Base-by-base conservation (phyloP, 169 alveolate genomes). In the Plasmodium relictum region DNA sequence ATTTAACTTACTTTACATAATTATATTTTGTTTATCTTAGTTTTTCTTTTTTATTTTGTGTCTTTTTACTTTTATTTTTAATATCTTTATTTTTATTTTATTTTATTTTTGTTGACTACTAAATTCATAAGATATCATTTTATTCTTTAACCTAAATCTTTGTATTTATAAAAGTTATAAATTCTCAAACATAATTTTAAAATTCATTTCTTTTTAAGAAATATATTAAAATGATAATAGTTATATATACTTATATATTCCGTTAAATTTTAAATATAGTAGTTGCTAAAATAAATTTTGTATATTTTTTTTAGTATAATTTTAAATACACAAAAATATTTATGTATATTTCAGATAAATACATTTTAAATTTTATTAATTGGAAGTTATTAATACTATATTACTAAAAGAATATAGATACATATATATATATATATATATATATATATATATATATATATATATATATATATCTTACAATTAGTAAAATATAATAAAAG, bases 201-300 rank as follows among this genome's bases (percentile, higher is more conserved):
- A 37, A 48, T 50, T 70, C 59, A 31, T 58, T 18, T 48, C 50
- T 6, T 56, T 45, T 70, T 70, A 20, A 45, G 83, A 16, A 45
- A 70, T 10, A 45, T 2, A 9, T 7, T 56, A 22, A 22, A 18
- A 56, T 31, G 39, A 31, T 31, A 31, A 31, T 31, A 31, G 39
- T 31, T 31, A 31, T 31, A 31, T 31, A 31, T 31, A 31, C 3
- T 2, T 31, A 31, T 31, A 31, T 31, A 31, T 31, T 2, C 39
- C 1, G 39, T 31, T 31, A 31, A 31, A 31, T 31, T 71, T 39
- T 71, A 41, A 16, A 71, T 71, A 41, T 26, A 10, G 68, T 48
- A 45, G 83, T 45, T 71, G 31, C 39, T 45, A 45, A 37, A 39
- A 22, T 22, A 48, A 48, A 63, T 44, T 71, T 56, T 50, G 39